Percentiles rank a stretch among this genome's conserved stretches.
phyloP scores from a whole-genome alignment of 148 eudicot species.

The Nepenthes mirabilis region DNA sequence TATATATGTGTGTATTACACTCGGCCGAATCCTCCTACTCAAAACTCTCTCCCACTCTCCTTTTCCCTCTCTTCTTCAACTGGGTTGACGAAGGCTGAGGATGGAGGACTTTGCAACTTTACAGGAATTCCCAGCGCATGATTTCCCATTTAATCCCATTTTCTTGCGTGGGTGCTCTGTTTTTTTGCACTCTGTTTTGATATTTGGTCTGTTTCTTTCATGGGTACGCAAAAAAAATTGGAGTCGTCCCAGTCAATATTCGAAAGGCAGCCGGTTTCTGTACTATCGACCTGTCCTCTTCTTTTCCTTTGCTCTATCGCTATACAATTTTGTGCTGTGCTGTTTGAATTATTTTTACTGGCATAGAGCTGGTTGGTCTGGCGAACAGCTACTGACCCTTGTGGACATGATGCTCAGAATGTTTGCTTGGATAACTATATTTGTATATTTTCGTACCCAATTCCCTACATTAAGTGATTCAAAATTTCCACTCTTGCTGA shows the following conservation, averaged over 20 bases:
- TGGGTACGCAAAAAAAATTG: constrained; percentile 22
- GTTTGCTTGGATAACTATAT: constrained; percentile 32
- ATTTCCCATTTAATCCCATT: constrained; percentile 10
- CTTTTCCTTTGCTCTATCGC: constrained; percentile 20
- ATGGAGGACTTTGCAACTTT: too few relatives aligned
- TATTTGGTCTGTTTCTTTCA: constrained; percentile 16
- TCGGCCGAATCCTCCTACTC: too few relatives aligned
- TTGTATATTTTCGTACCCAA: constrained; percentile 33
- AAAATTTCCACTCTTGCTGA: constrained; percentile 35
- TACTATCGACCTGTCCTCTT: constrained; percentile 19
- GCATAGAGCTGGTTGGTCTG: constrained; percentile 38
- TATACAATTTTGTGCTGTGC: constrained; percentile 24
- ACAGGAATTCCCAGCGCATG: constrained; percentile 1
- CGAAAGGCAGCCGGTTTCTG: constrained; percentile 15
- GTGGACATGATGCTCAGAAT: constrained; percentile 23
- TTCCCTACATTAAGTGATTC: constrained; percentile 13
- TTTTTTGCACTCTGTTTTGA: constrained; percentile 21
- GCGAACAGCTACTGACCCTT: constrained; percentile 26
- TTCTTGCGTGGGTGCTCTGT: constrained; percentile 18
- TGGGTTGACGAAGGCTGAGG: too few relatives aligned
- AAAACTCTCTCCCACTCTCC: too few relatives aligned
- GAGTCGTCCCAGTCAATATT: constrained; percentile 3
- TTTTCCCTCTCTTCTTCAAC: too few relatives aligned
- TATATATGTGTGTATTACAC: too few relatives aligned
- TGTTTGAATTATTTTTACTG: constrained; percentile 31